Percentiles rank a stretch among this genome's conserved stretches.
These are phyloP conservation scores for Trametes coccinea DNA, from an alignment of 768 basidiomycete species.

Conservation along the genomic window DNA sequence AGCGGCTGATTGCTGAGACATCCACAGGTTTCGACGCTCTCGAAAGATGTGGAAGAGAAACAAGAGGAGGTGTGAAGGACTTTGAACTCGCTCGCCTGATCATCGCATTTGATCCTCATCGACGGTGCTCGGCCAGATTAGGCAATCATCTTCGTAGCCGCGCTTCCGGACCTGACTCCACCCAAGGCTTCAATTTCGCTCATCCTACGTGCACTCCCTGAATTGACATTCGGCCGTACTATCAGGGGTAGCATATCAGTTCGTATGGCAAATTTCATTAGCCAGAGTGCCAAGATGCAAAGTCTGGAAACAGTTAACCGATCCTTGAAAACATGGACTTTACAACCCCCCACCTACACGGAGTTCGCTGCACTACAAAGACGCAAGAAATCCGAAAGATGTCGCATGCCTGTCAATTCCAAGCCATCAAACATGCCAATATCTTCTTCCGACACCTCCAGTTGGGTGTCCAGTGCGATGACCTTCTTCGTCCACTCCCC, in stretches of 20 bases:
- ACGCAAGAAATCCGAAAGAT: conserved; percentile 22
- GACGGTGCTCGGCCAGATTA: background rate
- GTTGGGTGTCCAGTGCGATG: conserved; percentile 9
- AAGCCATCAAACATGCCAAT: conserved; percentile 5
- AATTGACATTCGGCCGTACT: too few relatives aligned
- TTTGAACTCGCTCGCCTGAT: background rate
- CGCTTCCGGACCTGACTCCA: background rate
- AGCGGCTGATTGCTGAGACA: conserved; percentile 87
- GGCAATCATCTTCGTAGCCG: conserved; percentile 10
- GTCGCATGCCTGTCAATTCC: conserved; percentile 15
- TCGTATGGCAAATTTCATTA: too few relatives aligned
- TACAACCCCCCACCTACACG: background rate
- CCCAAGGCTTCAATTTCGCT: too few relatives aligned
- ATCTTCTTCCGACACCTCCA: conserved; percentile 8
- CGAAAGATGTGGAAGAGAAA: conserved; percentile 32
- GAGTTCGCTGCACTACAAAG: conserved; percentile 24
- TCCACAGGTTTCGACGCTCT: conserved; percentile 59
- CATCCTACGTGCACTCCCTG: too few relatives aligned
- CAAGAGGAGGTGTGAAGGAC: conserved; percentile 14
- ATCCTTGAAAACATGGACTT: too few relatives aligned
- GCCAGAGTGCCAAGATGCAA: too few relatives aligned
- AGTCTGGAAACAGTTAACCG: too few relatives aligned
- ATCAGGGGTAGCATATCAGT: too few relatives aligned
- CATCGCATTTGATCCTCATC: conserved; percentile 11
- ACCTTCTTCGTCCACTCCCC: conserved; percentile 32